Percentiles rank a stretch among this genome's conserved stretches.
These are phyloP conservation scores for Psilocybe tampanensis DNA, from an alignment of 768 basidiomycete species.

Conservation along the genomic window DNA sequence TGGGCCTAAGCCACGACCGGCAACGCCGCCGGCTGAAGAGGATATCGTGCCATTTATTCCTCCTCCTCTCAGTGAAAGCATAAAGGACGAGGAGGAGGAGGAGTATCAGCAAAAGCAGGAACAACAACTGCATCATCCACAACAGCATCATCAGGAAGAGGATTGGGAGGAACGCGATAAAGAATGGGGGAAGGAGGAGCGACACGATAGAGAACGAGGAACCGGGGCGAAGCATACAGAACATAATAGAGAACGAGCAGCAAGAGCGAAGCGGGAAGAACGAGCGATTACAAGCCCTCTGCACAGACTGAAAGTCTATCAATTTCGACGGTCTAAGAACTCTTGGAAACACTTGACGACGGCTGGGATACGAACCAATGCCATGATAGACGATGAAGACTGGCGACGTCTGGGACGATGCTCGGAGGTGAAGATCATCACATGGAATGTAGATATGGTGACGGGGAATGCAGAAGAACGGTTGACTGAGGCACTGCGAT, in stretches of 20 bases:
- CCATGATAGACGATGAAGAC: slow-evolving; percentile 22
- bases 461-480: slow-evolving; percentile 41
- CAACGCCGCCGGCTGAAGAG: slow-evolving; percentile 15
- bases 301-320: slow-evolving; percentile 38
- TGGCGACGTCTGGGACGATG: slow-evolving; percentile 30
- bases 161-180: too few species aligned
- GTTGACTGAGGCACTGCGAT: slow-evolving; percentile 47
- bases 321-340: slow-evolving; percentile 39
- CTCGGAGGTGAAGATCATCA: slow-evolving; percentile 50
- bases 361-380: slow-evolving; percentile 29
- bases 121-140: background rate
- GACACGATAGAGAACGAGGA: too few species aligned
- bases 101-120: slow-evolving; percentile 11
- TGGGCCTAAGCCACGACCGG: slow-evolving; percentile 6
- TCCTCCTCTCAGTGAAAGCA: slow-evolving; percentile 11
- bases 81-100: slow-evolving; percentile 3
- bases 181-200: too few species aligned
- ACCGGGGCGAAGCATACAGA: too few species aligned
- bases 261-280: background rate
- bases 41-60: slow-evolving; percentile 20
- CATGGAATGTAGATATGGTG: slow-evolving; percentile 73
- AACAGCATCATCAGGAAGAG: background rate
- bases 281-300: slow-evolving; percentile 16
- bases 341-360: slow-evolving; percentile 49
- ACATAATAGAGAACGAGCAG: background rate